Percentiles rank a stretch among this genome's conserved stretches.
Evolutionary conservation across 192 early-diverging fungal species (phyloP).

Genomic region (Coemansia reversa): DNA sequence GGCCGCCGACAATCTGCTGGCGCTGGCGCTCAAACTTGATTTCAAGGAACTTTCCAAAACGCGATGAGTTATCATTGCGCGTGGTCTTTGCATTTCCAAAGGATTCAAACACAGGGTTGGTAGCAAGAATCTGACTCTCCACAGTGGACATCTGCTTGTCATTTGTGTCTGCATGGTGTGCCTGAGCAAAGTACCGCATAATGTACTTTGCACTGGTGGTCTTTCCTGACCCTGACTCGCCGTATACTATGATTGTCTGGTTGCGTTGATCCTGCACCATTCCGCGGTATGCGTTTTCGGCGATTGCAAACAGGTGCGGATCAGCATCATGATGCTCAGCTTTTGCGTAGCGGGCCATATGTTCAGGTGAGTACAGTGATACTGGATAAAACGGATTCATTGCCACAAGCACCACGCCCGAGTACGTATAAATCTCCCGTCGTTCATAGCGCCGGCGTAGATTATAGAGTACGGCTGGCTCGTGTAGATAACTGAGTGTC

Average conservation of each 20-base stretch:
- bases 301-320: conserved; percentile 99
- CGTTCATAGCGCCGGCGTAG: conserved; percentile 87
- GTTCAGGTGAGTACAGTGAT: conserved; percentile 80
- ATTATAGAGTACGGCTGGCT: conserved; percentile 91
- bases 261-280: conserved; percentile 91
- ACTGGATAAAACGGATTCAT: conserved; percentile 93
- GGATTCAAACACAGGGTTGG: conserved; percentile 78
- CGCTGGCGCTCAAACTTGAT: conserved; percentile 81
- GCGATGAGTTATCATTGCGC: conserved; percentile 79
- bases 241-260: conserved; percentile 97
- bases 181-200: conserved; percentile 94
- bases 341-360: conserved; percentile 86
- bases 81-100: conserved; percentile 86
- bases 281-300: conserved; percentile 93
- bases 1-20: conserved; percentile 80
- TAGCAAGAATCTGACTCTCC: conserved; percentile 63
- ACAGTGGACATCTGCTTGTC: conserved; percentile 48
- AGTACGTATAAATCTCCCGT: conserved; percentile 96
- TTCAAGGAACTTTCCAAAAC: conserved; percentile 83
- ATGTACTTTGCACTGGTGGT: conserved; percentile 96
- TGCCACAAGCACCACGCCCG: conserved; percentile 96
- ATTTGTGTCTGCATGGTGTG: conserved; percentile 64
- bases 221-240: conserved; percentile 97
- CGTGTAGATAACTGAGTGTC: conserved; percentile 89
- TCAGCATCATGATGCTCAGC: conserved; percentile 63